These are phyloP conservation scores for Picea abies DNA, from an alignment of 83 land plant genomes.

Conservation along the genomic window DNA sequence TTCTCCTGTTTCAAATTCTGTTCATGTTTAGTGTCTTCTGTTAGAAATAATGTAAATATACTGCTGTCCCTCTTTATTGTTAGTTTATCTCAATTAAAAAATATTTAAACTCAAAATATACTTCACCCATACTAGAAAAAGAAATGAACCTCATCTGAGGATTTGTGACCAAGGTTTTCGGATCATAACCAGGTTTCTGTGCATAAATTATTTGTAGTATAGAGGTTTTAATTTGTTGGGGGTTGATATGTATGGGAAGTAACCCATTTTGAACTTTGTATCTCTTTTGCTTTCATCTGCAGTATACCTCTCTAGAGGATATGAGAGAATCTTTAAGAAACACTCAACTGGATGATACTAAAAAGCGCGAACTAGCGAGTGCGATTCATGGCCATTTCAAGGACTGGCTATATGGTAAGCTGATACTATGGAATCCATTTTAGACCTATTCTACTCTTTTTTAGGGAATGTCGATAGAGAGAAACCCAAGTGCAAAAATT, in stretches of 20 bases:
- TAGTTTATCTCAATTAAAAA: background rate
- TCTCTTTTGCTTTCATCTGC: slow-evolving; percentile 21
- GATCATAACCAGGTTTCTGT: background rate
- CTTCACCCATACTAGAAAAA: background rate
- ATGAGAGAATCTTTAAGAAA: slow-evolving; percentile 68
- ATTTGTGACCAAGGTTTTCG: slow-evolving; percentile 1
- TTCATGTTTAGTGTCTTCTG: background rate
- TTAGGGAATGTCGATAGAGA: too few species aligned
- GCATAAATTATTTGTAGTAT: background rate
- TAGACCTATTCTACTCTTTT: slow-evolving; percentile 8
- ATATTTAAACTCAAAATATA: background rate
- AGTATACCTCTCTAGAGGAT: slow-evolving; percentile 62
- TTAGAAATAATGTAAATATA: background rate
- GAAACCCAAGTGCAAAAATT: too few species aligned
- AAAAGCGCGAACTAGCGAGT: slow-evolving; percentile 73
- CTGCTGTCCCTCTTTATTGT: background rate
- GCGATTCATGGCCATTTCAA: slow-evolving; percentile 92
- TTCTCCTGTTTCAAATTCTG: slow-evolving; percentile 6
- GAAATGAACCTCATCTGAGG: background rate
- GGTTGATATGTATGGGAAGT: background rate
- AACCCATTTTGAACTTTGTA: background rate
- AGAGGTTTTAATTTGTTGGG: slow-evolving; percentile 3
- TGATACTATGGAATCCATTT: background rate
- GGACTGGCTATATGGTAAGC: slow-evolving; percentile 95
- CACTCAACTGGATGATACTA: slow-evolving; percentile 77